These are phyloP conservation scores for Pleurotus citrinopileatus DNA, from an alignment of 768 basidiomycete species.

Conservation along the genomic window DNA sequence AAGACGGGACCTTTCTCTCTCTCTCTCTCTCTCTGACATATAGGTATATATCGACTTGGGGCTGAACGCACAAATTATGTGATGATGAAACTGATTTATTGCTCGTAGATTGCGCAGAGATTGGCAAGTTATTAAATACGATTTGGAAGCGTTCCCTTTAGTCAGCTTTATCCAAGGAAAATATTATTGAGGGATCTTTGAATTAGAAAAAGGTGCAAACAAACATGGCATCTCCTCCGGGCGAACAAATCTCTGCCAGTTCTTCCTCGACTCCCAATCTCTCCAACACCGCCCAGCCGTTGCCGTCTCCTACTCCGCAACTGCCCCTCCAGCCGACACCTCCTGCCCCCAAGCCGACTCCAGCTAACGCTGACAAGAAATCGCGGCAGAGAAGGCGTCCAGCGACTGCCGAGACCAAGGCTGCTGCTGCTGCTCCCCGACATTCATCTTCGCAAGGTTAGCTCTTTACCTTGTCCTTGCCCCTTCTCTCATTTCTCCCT, in stretches of 20 bases:
- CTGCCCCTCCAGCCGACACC: conserved; percentile 19
- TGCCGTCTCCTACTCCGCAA: conserved; percentile 37
- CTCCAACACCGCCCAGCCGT: conserved; percentile 33
- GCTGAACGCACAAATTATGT: too few relatives aligned
- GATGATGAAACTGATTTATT: too few relatives aligned
- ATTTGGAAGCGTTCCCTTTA: too few relatives aligned
- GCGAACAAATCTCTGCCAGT: conserved; percentile 39
- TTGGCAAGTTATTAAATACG: too few relatives aligned
- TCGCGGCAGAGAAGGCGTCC: conserved; percentile 49
- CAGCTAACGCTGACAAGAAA: conserved; percentile 42
- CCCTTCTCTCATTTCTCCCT: conserved; percentile 19
- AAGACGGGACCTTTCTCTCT: too few relatives aligned
- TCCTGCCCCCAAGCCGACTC: conserved; percentile 39
- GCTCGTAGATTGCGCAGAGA: too few relatives aligned
- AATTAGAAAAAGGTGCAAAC: conserved; percentile 9
- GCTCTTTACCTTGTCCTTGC: conserved; percentile 13
- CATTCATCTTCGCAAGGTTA: conserved; percentile 1
- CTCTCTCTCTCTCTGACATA: too few relatives aligned
- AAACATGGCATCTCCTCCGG: conserved; percentile 51
- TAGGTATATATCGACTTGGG: too few relatives aligned
- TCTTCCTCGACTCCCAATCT: conserved; percentile 20
- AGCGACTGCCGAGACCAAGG: conserved; percentile 12
- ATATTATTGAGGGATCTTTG: too few relatives aligned
- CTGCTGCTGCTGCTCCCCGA: background rate
- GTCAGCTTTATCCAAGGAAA: conserved; percentile 7